Conservation (phyloP, 768 basidiomycete genomes). For the Lentinula edodes region DNA sequence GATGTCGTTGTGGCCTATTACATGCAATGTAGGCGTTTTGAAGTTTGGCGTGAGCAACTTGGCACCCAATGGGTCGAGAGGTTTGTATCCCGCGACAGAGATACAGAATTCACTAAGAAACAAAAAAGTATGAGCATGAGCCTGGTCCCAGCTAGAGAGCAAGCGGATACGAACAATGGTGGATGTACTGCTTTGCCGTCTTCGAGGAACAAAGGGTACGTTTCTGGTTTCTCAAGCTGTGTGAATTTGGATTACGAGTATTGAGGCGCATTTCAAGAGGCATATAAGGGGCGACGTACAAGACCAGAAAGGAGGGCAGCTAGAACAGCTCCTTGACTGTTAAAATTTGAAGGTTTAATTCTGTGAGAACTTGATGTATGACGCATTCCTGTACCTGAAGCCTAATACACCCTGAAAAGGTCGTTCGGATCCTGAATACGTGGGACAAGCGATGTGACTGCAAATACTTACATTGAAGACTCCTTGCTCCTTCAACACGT, state of each 20-base stretch:
- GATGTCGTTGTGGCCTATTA: constrained; percentile 73
- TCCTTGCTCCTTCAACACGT: constrained; percentile 46
- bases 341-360: not conserved
- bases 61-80: constrained; percentile 40
- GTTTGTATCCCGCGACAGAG: constrained; percentile 68
- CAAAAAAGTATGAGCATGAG: not conserved
- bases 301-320: constrained; percentile 66
- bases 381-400: constrained; percentile 48
- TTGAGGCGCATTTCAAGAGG: not conserved
- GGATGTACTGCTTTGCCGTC: constrained; percentile 66
- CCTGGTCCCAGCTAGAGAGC: not conserved
- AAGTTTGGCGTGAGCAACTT: constrained; percentile 47
- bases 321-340: constrained; percentile 73
- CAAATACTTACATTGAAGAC: constrained; percentile 56
- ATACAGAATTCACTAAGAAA: constrained; percentile 61
- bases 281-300: constrained; percentile 26
- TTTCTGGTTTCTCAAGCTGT: constrained; percentile 50
- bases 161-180: constrained; percentile 49
- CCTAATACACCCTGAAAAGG: constrained; percentile 64
- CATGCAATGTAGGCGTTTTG: constrained; percentile 70
- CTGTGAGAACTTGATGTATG: not conserved
- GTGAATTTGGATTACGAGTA: not conserved
- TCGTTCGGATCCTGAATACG: not conserved
- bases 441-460: constrained; percentile 7
- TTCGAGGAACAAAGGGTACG: constrained; percentile 53